A percentile compares a stretch with the other conserved stretches of the same genome.
Conservation (phyloP, 2,329 filamentous ascomycete genomes). For the Xylariaceae sp. region DNA sequence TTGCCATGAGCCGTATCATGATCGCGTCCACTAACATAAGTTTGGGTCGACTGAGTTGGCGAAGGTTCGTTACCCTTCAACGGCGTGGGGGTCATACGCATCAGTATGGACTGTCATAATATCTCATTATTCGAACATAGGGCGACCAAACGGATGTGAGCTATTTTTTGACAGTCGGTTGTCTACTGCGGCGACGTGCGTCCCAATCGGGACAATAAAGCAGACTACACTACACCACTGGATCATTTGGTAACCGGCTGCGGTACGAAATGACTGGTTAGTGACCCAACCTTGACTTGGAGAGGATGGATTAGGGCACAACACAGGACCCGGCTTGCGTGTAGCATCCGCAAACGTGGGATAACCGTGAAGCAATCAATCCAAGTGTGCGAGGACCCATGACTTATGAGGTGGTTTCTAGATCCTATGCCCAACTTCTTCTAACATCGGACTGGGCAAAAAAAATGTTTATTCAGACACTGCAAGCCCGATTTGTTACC, state of each 20-base stretch:
- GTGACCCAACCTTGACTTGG: neutral
- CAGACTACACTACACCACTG: slow-evolving; percentile 6
- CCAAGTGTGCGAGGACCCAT: slow-evolving; percentile 1
- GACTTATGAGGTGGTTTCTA: neutral
- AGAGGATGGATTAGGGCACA: neutral
- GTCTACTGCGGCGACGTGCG: neutral
- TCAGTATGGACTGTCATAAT: slow-evolving; percentile 2
- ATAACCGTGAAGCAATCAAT: neutral
- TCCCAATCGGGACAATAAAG: slow-evolving; percentile 7
- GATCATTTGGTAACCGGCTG: slow-evolving; percentile 1
- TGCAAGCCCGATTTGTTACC: no score
- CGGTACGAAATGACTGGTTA: neutral
- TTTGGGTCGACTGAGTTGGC: slow-evolving; percentile 10
- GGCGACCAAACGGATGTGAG: slow-evolving; percentile 11
- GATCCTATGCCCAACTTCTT: slow-evolving; percentile 2
- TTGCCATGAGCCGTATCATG: neutral
- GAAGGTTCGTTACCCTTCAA: slow-evolving; percentile 4
- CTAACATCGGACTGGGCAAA: neutral
- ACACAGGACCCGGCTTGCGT: neutral
- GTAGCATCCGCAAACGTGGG: neutral
- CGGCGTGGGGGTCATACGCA: slow-evolving; percentile 5
- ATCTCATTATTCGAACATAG: slow-evolving; percentile 1
- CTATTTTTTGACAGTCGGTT: neutral
- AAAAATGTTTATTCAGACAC: neutral
- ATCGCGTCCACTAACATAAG: neutral